Percentiles rank a stretch among this genome's conserved stretches.
Conservation (phyloP, 441 rosid genomes). For the Geranium incanum region DNA sequence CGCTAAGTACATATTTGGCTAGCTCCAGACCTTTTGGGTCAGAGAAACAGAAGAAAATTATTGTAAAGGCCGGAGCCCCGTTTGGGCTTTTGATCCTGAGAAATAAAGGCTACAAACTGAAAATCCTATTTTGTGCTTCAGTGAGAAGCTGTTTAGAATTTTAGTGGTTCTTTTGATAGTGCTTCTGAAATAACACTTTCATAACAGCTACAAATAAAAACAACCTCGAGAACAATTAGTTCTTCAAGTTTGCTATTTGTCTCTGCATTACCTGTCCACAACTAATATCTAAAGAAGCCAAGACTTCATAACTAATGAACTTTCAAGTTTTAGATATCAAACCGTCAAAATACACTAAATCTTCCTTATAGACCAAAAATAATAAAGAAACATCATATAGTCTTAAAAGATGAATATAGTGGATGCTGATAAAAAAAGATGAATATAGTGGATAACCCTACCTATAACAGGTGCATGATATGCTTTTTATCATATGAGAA, state of each 20-base stretch:
- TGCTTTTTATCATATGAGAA: neutral
- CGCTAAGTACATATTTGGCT: neutral
- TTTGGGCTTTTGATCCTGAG: neutral
- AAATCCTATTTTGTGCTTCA: neutral
- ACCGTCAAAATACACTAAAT: neutral
- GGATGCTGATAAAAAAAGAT: neutral
- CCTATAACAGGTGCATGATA: neutral
- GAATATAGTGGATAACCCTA: neutral
- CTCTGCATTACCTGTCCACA: neutral
- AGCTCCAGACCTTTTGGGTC: neutral
- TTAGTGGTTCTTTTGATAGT: neutral
- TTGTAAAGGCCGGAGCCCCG: neutral
- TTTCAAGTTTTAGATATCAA: neutral
- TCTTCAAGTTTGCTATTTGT: neutral
- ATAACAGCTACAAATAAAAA: neutral
- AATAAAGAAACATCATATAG: neutral
- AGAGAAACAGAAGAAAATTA: neutral
- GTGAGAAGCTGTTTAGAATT: neutral
- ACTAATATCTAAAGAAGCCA: neutral
- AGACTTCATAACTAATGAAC: neutral
- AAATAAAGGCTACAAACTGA: neutral
- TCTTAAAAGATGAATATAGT: neutral
- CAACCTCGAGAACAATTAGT: neutral
- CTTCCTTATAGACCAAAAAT: neutral
- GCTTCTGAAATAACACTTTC: constrained; percentile 1